A percentile compares a stretch with the other conserved stretches of the same genome.
phyloP scores from a whole-genome alignment of 2,329 filamentous ascomycete species.

The Erysiphe neolycopersici region DNA sequence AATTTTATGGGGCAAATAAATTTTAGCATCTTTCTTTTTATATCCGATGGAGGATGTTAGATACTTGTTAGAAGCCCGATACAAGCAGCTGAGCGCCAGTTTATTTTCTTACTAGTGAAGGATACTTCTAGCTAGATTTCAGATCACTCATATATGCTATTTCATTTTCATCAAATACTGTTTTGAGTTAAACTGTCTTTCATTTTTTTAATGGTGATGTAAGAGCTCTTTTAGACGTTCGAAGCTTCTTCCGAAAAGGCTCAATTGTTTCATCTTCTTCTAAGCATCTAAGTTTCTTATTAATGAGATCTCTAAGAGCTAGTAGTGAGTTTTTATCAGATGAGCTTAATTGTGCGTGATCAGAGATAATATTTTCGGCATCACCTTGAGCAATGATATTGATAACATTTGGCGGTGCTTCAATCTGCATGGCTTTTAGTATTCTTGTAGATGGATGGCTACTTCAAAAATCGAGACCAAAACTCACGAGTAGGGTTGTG shows the following conservation, averaged over 20 bases:
- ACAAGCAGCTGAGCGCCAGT: too few relatives aligned
- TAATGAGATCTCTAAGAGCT: conserved; percentile 6
- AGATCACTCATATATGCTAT: too few relatives aligned
- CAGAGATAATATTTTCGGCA: conserved; percentile 3
- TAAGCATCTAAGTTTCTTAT: conserved; percentile 1
- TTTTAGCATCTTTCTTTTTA: too few relatives aligned
- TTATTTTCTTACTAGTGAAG: too few relatives aligned
- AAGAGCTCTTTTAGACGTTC: neutral
- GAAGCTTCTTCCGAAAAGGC: neutral
- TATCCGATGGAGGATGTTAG: too few relatives aligned
- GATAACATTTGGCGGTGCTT: conserved; percentile 18
- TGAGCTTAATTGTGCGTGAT: conserved; percentile 1
- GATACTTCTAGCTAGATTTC: too few relatives aligned
- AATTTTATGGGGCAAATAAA: too few relatives aligned
- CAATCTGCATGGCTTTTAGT: conserved; percentile 12
- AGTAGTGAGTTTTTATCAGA: conserved; percentile 4
- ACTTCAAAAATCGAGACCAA: neutral
- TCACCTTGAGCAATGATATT: conserved; percentile 13
- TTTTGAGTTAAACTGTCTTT: neutral
- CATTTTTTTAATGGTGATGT: neutral
- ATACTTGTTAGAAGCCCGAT: too few relatives aligned
- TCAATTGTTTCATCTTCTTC: neutral
- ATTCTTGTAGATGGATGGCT: conserved; percentile 1
- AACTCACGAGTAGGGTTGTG: conserved; percentile 34
- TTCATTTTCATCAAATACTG: too few relatives aligned